Base-by-base conservation (phyloP, 805 yeast species). In the Suhomyces prunicola region DNA sequence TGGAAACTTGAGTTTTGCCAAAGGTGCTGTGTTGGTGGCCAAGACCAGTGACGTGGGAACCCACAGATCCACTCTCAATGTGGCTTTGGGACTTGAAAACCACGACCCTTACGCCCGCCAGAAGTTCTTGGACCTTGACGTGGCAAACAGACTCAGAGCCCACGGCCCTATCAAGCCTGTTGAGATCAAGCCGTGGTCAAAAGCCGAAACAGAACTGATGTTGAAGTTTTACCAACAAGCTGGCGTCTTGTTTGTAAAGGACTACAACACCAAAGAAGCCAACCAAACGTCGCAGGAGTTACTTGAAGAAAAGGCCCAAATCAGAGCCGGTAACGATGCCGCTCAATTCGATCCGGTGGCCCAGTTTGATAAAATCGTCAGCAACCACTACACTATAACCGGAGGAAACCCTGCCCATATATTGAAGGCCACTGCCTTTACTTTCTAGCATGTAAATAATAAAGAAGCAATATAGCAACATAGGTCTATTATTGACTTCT, bases 21-120 rank as follows among this genome's bases (percentile, higher is more conserved):
- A 77, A 48, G 93, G 96, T 60, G 87, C 86, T 36, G 79, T 89
- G 5, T 64, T 90, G 17, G 65, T 85, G 46, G 80, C 94, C 13
- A 84, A 85, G 39, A 78, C 86, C 19, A 81, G 82, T n/a, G 81
- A 80, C 64, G 73, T 72, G 47, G 74, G 78, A 15, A 75, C 78
- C 54, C 70, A 76, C 50, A 51, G 45, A 22, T 58, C 55, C 51
- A 87, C 96, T 3, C 71, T 88, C 52, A 72, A 79, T 8, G 83
- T 83, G 2, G 89, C 86, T 0, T 69, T 88, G 36, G 84, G 84
- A 1, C 70, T 78, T 49, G 68, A 71, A 31, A 65, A 72, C 50
- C 79, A 80, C 40, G 83, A 84, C 61, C 83, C 85, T 7, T 90
- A 88, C 67, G 71, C 81, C 40, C 76, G 72, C 42, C 55, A 66